Percentiles rank a stretch among this genome's conserved stretches.
phyloP scores from a whole-genome alignment of 371 early-diverging fungal species.

The Coemansia sp. region DNA sequence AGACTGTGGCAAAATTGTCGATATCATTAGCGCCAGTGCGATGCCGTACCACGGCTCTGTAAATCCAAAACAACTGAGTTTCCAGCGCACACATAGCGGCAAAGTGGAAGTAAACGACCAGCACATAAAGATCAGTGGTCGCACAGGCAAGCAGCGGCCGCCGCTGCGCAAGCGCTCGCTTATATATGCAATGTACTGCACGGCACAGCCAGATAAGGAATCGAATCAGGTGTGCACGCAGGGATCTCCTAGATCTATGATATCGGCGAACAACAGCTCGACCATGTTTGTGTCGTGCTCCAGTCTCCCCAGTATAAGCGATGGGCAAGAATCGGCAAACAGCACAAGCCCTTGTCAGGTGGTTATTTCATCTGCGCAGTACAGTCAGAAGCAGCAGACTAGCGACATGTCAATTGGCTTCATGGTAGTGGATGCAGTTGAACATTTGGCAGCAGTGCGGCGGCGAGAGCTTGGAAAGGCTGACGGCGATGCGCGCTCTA shows the following conservation, averaged over 20 bases:
- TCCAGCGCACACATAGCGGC: background rate
- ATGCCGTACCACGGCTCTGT: background rate
- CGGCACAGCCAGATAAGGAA: constrained; percentile 20
- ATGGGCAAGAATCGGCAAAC: background rate
- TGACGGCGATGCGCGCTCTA: background rate
- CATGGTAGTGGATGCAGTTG: constrained; percentile 19
- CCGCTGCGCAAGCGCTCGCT: constrained; percentile 44
- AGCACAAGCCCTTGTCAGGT: background rate
- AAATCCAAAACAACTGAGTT: background rate
- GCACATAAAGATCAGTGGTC: background rate
- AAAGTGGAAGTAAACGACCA: background rate
- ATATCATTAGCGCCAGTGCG: too few relatives aligned
- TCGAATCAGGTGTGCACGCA: background rate
- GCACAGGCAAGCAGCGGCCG: constrained; percentile 4
- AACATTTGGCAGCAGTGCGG: constrained; percentile 8
- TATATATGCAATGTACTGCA: constrained; percentile 46
- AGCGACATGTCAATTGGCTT: constrained; percentile 17
- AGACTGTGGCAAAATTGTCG: background rate
- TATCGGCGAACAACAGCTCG: constrained; percentile 7
- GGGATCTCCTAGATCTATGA: background rate
- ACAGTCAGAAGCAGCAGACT: background rate
- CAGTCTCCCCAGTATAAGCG: constrained; percentile 11
- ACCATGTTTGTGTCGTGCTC: constrained; percentile 26
- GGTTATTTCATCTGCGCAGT: background rate
- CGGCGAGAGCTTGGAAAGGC: background rate